Base-by-base conservation (phyloP, 495 filamentous ascomycete species). In the Bryoglossum gracile region DNA sequence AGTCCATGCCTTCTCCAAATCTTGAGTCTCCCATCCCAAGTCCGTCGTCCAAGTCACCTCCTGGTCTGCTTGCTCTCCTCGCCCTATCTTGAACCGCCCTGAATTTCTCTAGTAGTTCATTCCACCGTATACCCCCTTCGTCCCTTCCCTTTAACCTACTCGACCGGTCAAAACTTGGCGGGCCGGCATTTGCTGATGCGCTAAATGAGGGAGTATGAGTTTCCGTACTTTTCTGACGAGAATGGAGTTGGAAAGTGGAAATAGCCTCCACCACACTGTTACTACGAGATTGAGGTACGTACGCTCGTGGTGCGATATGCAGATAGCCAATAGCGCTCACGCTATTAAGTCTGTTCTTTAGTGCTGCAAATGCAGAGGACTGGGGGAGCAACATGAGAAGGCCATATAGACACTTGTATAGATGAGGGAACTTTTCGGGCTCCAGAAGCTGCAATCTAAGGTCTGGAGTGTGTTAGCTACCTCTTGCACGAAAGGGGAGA, bases 391-490 rank as follows among this genome's bases (percentile, higher is more conserved):
- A 83, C 94, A 99, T 99, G 45, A 99, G 72, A 9, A 99, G 75
- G 24, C 94, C 94, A 59, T 96, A 99, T 10, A 99, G 81, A 65
- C 91, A 97, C 71, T 99, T 99, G 69, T 99, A 97, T 1, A 99
- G 74, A 61, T 94, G 86, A 9, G 94, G 94, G 51, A 92, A 92
- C 66, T 84, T 87, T 63, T 97, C 94, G 8, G 94, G 94, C 62
- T 99, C 94, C n/a, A 99, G 83, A 14, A 99, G 82, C 62, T 99
- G 94, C 22, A 99, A 77, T 30, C 94, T 87, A 26, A 99, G 83
- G 64, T 97, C 87, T 92, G 48, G 21, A 34, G 10, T 13, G 32
- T 6, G 28, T 57, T 19, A 54, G 46, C 18, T 45, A n/a, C 8
- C 19, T 19, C 18, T 8, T 30, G 11, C 11, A 21, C 5, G 37